Conservation (phyloP, 2,329 filamentous ascomycete species). For the Talaromyces sp. region DNA sequence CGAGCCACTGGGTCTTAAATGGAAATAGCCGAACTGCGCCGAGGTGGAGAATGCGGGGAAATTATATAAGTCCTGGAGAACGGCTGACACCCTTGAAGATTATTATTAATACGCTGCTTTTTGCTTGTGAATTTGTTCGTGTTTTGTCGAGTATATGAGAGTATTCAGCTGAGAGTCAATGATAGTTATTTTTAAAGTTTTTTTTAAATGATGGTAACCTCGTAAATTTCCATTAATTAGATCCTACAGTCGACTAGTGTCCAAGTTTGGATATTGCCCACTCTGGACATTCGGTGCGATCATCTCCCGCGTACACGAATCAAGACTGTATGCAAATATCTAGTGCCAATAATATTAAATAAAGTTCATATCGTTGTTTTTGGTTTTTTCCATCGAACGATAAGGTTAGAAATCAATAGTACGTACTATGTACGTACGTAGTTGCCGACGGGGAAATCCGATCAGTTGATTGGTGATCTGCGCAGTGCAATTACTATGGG, state of each 20-base stretch:
- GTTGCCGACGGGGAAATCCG: not conserved
- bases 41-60: not conserved
- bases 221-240: not conserved
- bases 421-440: too few species aligned
- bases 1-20: not conserved
- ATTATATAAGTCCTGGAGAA: not conserved
- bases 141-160: not conserved
- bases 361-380: not conserved
- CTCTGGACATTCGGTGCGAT: not conserved
- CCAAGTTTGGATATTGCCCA: not conserved
- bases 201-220: not conserved
- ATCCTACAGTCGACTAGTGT: not conserved
- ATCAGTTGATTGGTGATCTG: not conserved
- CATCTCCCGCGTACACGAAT: not conserved
- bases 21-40: not conserved
- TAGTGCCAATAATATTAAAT: not conserved
- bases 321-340: not conserved
- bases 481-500: not conserved
- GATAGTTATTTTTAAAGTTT: not conserved
- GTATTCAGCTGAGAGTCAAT: not conserved
- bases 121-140: not conserved
- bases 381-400: not conserved
- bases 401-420: not conserved
- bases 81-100: not conserved
- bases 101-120: not conserved